A percentile compares a stretch with the other conserved stretches of the same genome.
These are phyloP conservation scores for Candida sp. DNA, from an alignment of 1,139 yeast species.

Conservation along the genomic window DNA sequence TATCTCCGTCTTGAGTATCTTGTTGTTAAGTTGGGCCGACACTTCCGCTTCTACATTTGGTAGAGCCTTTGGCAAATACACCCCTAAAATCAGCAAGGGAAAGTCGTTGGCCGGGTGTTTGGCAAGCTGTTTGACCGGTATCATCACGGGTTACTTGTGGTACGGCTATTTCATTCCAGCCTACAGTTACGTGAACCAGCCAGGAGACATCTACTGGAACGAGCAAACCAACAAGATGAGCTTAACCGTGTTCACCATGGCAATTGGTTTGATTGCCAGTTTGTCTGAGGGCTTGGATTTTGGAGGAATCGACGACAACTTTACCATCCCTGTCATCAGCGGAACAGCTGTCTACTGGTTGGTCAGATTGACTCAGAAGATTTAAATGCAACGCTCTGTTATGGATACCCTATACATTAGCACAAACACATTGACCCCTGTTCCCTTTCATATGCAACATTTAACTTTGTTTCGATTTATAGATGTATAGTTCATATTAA, in stretches of 20 bases:
- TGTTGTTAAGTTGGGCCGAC: constrained; percentile 94
- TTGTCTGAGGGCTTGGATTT: constrained; percentile 83
- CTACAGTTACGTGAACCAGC: constrained; percentile 50
- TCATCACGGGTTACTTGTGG: constrained; percentile 61
- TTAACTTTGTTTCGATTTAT: not conserved
- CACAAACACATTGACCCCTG: not conserved
- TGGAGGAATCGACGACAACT: constrained; percentile 83
- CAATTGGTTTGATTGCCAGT: constrained; percentile 84
- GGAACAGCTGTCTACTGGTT: constrained; percentile 61
- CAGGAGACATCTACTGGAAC: constrained; percentile 67
- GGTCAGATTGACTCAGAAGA: constrained; percentile 27
- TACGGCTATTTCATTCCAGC: constrained; percentile 76
- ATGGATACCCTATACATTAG: not conserved
- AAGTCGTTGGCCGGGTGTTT: constrained; percentile 90
- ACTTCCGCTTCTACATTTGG: constrained; percentile 97
- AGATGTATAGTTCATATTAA: not conserved
- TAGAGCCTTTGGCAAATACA: constrained; percentile 78
- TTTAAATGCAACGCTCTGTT: not conserved
- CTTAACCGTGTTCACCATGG: constrained; percentile 54
- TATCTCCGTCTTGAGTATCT: constrained; percentile 72
- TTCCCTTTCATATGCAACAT: not conserved
- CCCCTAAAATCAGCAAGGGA: constrained; percentile 74
- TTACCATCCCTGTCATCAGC: constrained; percentile 90
- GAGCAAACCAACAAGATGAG: constrained; percentile 60
- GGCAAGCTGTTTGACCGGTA: constrained; percentile 85